Evolutionary conservation across 2,329 filamentous ascomycete genomes (phyloP), one percentile per base, ranked within the genome.

Genomic region (Blastomyces gilchristii): DNA sequence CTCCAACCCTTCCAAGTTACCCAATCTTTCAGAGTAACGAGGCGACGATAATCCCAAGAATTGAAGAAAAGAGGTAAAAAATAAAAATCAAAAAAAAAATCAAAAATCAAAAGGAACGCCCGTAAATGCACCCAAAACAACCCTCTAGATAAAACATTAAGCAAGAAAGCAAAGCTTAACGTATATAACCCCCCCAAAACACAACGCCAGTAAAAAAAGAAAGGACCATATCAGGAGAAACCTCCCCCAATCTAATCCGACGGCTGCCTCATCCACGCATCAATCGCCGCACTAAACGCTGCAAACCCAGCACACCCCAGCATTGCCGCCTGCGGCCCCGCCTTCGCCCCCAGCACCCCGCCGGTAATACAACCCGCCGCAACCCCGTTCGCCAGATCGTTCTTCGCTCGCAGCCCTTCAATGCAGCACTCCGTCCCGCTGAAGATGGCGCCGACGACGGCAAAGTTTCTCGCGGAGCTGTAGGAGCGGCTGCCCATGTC

Each of bases 401-500:
- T 97, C 81, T 96, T 97, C 28, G 92, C 94, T 39, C 94, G 84
- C 70, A 82, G 76, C 0, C 92, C 92, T 76, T 99, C 94, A 72
- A 99, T 91, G 67, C 90, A 91, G 79, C 94, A 99, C 78, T 99
- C 94, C 61, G 94, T 96, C 50, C 93, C 93, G 18, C 86, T 84
- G 79, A 95, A 99, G 25, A 97, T 83, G 2, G 90, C 89, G 70
- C 94, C 94, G 59, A 99, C 91, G 69, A 92, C 88, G 66, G 90
- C 93, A 73, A 99, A 99, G 80, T 95, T 97, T 79, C 92, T 94
- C 62, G 92, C 94, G 58, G 87, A 90, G 66, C 86, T 88, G 76
- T 83, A 90, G 4, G 90, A 93, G 14, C 90, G 86, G 67, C 82
- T 77, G 68, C 94, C 94, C 92, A 99, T 97, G 76, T 99, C 94